phyloP scores from a whole-genome alignment of 75 land plant genomes.

The Pinus tabuliformis region DNA sequence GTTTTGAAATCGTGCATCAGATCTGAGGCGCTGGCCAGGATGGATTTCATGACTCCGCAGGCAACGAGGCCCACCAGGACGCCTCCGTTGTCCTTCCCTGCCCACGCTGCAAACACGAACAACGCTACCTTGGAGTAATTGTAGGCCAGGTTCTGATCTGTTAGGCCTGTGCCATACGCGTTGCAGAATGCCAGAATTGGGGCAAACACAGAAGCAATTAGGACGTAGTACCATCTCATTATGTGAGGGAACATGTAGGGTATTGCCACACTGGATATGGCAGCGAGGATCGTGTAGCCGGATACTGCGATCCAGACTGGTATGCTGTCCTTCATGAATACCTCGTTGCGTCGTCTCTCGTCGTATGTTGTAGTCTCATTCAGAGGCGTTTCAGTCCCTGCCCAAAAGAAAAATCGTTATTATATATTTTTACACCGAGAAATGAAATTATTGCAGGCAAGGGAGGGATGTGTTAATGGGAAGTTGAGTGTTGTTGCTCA shows the following conservation, averaged over 20 bases:
- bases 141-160: conserved; percentile 71
- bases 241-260: conserved; percentile 40
- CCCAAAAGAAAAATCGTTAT: no score
- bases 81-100: conserved; percentile 52
- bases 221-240: conserved; percentile 62
- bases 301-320: conserved; percentile 22
- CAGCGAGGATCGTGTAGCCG: conserved; percentile 34
- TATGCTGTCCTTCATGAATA: conserved; percentile 48
- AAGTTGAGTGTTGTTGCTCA: no score
- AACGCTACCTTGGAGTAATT: conserved; percentile 68
- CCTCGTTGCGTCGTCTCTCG: conserved; percentile 18
- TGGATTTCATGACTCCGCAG: conserved; percentile 72
- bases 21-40: conserved; percentile 65
- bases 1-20: conserved; percentile 80
- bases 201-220: conserved; percentile 48
- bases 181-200: conserved; percentile 75
- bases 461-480: no score
- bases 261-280: conserved; percentile 26
- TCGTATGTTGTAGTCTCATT: conserved; percentile 1
- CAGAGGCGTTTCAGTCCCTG: no score
- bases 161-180: conserved; percentile 76
- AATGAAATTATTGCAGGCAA: no score
- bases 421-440: no score
- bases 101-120: conserved; percentile 72
- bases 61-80: conserved; percentile 69